Conservation (phyloP, 345 rosid species). For the Syzygium aromaticum region DNA sequence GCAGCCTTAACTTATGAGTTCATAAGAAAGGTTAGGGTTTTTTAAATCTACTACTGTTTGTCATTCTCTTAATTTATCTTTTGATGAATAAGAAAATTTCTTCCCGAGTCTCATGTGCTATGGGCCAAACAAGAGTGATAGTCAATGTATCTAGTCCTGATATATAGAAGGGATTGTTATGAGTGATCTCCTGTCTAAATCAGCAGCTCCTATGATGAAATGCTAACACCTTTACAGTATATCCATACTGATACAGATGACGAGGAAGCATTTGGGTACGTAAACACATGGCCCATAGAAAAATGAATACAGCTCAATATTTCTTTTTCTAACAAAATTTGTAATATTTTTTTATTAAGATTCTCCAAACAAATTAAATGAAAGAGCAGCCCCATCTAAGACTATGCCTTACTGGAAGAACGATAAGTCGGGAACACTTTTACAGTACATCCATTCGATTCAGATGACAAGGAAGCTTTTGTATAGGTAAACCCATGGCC, state of each 20-base stretch:
- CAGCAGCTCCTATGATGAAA: background rate
- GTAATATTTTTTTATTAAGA: background rate
- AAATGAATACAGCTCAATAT: background rate
- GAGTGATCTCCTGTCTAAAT: background rate
- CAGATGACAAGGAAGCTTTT: background rate
- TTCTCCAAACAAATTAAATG: background rate
- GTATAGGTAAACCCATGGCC: background rate
- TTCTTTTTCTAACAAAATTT: background rate
- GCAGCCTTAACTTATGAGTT: background rate
- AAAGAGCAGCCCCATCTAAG: background rate
- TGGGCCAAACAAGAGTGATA: background rate
- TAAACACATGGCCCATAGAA: background rate
- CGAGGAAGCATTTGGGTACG: background rate
- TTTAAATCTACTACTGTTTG: background rate
- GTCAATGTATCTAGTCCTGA: background rate
- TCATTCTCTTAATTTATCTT: background rate
- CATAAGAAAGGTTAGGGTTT: conserved; percentile 2
- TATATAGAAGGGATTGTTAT: background rate
- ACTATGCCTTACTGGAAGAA: background rate
- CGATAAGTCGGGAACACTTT: background rate
- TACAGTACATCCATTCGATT: background rate
- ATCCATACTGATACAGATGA: background rate
- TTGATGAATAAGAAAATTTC: background rate
- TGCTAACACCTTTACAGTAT: background rate
- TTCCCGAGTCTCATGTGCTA: background rate